phyloP scores from a whole-genome alignment of 257 asterid species.

The Capsicum chinense region DNA sequence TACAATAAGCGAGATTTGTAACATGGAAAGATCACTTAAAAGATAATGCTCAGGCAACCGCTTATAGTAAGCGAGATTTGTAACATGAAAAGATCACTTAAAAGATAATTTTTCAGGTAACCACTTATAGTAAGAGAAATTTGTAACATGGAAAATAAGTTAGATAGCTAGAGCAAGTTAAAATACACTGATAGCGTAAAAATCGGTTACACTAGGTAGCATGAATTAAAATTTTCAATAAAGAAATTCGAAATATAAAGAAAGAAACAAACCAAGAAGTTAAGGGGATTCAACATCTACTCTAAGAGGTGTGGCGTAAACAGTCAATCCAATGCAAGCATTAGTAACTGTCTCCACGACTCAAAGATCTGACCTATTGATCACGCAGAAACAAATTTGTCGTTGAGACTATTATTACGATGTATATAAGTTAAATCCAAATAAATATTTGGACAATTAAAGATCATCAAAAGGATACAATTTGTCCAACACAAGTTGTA shows the following conservation, averaged over 20 bases:
- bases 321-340: too few species aligned
- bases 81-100: too few species aligned
- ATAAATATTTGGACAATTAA: not conserved
- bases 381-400: too few species aligned
- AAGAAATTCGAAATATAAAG: too few species aligned
- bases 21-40: too few species aligned
- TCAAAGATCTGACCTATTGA: too few species aligned
- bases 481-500: slow-evolving; percentile 93
- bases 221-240: too few species aligned
- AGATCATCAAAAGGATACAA: slow-evolving; percentile 50
- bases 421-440: not conserved
- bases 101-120: not conserved
- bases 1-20: not conserved
- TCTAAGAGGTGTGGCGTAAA: too few species aligned
- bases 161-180: not conserved
- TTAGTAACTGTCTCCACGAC: too few species aligned
- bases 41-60: not conserved
- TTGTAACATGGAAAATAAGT: not conserved
- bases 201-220: fast-evolving
- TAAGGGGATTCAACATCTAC: not conserved
- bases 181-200: not conserved
- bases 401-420: not conserved
- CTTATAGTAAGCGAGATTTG: not conserved
- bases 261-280: not conserved
- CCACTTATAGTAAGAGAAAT: not conserved